Percentiles rank a stretch among this genome's conserved stretches.
phyloP scores from a whole-genome alignment of 441 rosid species.

The Arabidopsis lyrata region DNA sequence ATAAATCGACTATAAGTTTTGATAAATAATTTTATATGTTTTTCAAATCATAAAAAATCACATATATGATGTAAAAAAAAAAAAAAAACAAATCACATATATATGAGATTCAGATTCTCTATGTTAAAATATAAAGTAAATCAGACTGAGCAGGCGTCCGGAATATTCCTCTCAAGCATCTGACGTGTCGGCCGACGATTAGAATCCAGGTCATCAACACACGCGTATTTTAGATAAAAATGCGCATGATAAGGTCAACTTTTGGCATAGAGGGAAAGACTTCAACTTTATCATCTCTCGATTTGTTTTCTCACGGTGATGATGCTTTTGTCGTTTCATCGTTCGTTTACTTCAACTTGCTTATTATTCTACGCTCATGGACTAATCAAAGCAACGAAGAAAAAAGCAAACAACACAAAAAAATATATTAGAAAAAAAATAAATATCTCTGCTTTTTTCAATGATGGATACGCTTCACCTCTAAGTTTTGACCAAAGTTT shows the following conservation, averaged over 20 bases:
- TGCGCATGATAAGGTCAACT: conserved; percentile 35
- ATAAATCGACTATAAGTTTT: too few species aligned
- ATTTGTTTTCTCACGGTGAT: conserved; percentile 26
- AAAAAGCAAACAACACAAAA: neutral
- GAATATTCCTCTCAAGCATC: conserved; percentile 36
- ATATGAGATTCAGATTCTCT: conserved; percentile 32
- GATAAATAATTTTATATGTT: too few species aligned
- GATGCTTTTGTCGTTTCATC: conserved; percentile 34
- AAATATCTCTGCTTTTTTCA: conserved; percentile 33
- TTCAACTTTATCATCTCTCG: conserved; percentile 15
- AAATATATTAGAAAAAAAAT: neutral
- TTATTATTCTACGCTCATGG: conserved; percentile 32
- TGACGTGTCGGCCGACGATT: conserved; percentile 33
- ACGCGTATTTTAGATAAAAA: conserved; percentile 18
- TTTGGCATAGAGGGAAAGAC: conserved; percentile 16
- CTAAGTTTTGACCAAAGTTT: conserved; percentile 43
- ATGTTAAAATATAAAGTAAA: neutral
- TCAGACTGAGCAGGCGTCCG: neutral
- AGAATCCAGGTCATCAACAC: conserved; percentile 31
- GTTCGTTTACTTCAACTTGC: conserved; percentile 40
- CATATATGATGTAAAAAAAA: too few species aligned
- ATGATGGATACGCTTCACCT: conserved; percentile 43
- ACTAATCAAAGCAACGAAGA: conserved; percentile 22
- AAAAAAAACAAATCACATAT: neutral
- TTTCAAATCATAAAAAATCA: too few species aligned